These are phyloP conservation scores for Plasmodium cynomolgi DNA, from an alignment of 169 alveolate species.

Conservation along the genomic window DNA sequence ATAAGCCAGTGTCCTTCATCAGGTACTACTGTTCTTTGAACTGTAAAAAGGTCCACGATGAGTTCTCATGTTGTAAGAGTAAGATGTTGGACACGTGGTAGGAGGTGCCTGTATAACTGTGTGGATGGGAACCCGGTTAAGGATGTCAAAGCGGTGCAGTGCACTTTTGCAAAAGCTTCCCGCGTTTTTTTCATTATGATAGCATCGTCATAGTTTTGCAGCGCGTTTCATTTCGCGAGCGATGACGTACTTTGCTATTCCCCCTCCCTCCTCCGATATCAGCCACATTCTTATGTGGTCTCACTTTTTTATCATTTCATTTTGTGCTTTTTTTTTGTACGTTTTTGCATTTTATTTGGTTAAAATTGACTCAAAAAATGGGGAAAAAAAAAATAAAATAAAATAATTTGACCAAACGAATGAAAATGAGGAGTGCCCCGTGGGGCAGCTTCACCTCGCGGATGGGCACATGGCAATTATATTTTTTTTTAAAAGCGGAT, in stretches of 20 bases:
- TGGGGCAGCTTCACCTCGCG: not conserved
- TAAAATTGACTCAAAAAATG: not conserved
- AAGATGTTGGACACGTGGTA: slow-evolving; percentile 67
- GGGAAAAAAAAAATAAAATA: not conserved
- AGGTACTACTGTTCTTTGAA: slow-evolving; percentile 82
- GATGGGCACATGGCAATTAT: not conserved
- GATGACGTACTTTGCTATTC: not conserved
- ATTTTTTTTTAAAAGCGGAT: not conserved
- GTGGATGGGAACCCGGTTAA: not conserved
- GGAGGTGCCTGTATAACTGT: not conserved
- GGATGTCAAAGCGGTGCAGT: not conserved
- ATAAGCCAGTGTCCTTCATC: slow-evolving; percentile 74
- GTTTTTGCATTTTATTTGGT: slow-evolving; percentile 6
- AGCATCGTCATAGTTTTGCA: not conserved
- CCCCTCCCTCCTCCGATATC: not conserved
- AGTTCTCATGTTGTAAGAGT: slow-evolving; percentile 82
- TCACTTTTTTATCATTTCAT: slow-evolving; percentile 10
- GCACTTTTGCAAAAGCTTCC: not conserved
- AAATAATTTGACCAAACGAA: not conserved
- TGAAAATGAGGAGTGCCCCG: slow-evolving; percentile 1
- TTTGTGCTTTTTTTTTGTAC: slow-evolving; percentile 3
- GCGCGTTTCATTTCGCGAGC: not conserved
- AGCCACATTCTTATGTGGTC: not conserved
- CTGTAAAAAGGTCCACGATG: slow-evolving; percentile 84
- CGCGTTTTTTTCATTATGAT: not conserved